These are phyloP conservation scores for Talaromyces sp. DNA, from an alignment of 2,329 filamentous ascomycete species.

Conservation along the genomic window DNA sequence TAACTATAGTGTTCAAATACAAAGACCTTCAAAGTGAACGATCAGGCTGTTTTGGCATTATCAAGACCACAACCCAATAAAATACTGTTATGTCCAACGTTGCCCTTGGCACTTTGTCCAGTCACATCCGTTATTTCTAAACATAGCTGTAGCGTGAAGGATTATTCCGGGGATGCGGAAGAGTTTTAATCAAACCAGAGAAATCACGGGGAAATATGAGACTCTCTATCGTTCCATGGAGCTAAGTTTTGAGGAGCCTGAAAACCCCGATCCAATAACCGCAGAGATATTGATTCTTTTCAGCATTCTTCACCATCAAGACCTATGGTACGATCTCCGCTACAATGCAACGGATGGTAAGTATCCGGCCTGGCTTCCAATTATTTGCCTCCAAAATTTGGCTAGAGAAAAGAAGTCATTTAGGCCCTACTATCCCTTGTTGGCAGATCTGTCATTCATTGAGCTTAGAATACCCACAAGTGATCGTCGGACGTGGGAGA, in stretches of 20 bases:
- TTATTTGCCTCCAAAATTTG: too few relatives aligned
- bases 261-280: not conserved
- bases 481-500: not conserved
- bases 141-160: not conserved
- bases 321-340: not conserved
- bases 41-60: not conserved
- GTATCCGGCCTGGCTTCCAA: not conserved
- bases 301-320: not conserved
- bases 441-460: not conserved
- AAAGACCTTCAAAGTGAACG: not conserved
- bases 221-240: not conserved
- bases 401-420: not conserved
- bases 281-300: not conserved
- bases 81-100: too few relatives aligned
- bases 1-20: not conserved
- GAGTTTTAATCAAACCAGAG: not conserved
- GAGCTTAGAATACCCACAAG: not conserved
- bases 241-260: not conserved
- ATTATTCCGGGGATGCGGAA: not conserved
- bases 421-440: not conserved
- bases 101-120: not conserved
- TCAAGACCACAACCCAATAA: not conserved
- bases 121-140: not conserved
- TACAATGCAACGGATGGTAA: not conserved
- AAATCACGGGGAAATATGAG: not conserved